Evolutionary conservation across 2,329 filamentous ascomycete species (phyloP), one percentile per base, ranked within the genome.

Genomic region (Sclerotinia subarctica): DNA sequence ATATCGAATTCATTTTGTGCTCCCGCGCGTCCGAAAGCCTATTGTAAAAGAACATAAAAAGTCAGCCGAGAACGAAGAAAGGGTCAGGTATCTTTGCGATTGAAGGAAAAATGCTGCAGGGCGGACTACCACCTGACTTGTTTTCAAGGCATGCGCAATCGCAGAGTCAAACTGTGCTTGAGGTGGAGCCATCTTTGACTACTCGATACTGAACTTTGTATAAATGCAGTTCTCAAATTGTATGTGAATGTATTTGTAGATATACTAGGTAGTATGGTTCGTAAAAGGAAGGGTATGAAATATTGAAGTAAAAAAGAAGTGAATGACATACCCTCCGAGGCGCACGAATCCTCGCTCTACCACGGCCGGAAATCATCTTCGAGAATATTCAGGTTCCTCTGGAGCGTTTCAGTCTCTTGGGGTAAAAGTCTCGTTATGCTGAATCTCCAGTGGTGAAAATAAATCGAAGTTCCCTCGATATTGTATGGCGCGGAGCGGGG

Each of bases 1-100:
- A 86, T 83, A n/a, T 97, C 91, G 77, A 97, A 97, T 72, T 96
- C 92, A 74, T 90, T 84, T 13, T 85, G 83, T 72, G 90, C 88
- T 70, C 82, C 84, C 24, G 74, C 76, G 69, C 82, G 83, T 3
- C 77, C 75, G 29, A 88, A 78, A 68, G 86, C 85, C 88, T 90
- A 21, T 19, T 21, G 7, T 19, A 38, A 7, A 56, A n/a, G 26
- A 49, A 32, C 15, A 54, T 38, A 2, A 58, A 4, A 17, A 64
- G 64, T 72, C 63, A 73, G 69, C 53, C 7, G 52, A 54, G 46
- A 17, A 32, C 32, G 21, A 29, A 6, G 6, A 21, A 42, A 42
- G 29, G 57, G 21, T 6, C 13, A 46, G 13, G 13, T 6, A 60
- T 11, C 13, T 17, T 42, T 13, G 29, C 5, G n/a, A 44, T 3